Evolutionary conservation across 2,329 filamentous ascomycete genomes (phyloP).

Genomic region (Chaetothyriales sp.): DNA sequence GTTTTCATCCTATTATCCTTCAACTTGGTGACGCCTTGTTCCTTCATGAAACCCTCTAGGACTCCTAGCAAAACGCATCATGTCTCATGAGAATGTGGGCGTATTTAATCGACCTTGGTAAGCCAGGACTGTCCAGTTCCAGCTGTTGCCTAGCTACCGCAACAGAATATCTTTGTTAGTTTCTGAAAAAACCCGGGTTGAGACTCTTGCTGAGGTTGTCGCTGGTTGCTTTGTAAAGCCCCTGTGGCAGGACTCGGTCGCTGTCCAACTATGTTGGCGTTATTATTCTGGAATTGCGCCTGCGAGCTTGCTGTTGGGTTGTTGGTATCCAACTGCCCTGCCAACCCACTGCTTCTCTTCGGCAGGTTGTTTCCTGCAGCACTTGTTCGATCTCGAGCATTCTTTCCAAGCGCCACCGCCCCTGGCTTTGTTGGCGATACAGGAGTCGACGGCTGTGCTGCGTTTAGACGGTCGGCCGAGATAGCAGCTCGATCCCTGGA

Average conservation of each 20-base stretch:
- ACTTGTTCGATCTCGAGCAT: conserved; percentile 53
- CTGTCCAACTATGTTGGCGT: conserved; percentile 60
- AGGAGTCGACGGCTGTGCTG: conserved; percentile 75
- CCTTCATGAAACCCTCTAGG: not conserved
- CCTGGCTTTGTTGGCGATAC: conserved; percentile 58
- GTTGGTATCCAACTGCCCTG: conserved; percentile 45
- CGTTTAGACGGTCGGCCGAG: conserved; percentile 81
- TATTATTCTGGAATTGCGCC: conserved; percentile 92
- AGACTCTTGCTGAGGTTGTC: conserved; percentile 43
- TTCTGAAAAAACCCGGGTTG: conserved; percentile 78
- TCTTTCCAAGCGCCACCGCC: conserved; percentile 47
- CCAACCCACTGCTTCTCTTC: conserved; percentile 19
- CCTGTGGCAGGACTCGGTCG: conserved; percentile 42
- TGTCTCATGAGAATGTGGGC: not conserved
- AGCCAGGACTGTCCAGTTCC: not conserved
- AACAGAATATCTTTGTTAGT: conserved; percentile 84
- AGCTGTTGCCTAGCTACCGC: conserved; percentile 36
- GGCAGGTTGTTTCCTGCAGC: conserved; percentile 34
- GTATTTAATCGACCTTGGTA: not conserved
- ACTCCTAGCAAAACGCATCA: not conserved
- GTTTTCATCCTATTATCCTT: not conserved
- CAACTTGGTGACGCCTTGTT: not conserved
- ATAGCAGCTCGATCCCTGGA: conserved; percentile 50
- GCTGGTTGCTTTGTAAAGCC: conserved; percentile 42
- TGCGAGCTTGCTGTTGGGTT: conserved; percentile 83